These are phyloP conservation scores for Ganoderma meredithae DNA, from an alignment of 1,284 basidiomycete genomes.

Conservation along the genomic window DNA sequence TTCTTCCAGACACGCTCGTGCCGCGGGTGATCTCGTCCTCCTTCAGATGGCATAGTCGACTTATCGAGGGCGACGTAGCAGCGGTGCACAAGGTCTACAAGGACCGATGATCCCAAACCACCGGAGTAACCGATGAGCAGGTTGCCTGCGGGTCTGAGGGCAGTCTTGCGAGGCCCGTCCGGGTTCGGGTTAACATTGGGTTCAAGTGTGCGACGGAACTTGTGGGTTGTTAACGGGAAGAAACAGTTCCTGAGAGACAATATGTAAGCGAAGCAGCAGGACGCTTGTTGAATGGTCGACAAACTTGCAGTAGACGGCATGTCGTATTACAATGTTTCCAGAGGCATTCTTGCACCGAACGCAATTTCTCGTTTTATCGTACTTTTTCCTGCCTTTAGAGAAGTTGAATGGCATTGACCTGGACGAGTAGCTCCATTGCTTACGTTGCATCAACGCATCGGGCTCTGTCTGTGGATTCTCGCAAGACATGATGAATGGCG, in stretches of 20 bases:
- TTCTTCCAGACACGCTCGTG: slow-evolving; percentile 69
- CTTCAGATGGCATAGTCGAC: slow-evolving; percentile 45
- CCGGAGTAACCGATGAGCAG: slow-evolving; percentile 76
- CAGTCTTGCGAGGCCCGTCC: slow-evolving; percentile 56
- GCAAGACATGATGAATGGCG: slow-evolving; percentile 45
- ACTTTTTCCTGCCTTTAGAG: slow-evolving; percentile 62
- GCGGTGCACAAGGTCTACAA: slow-evolving; percentile 71
- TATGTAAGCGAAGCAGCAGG: slow-evolving; percentile 11
- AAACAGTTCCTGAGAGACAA: slow-evolving; percentile 66
- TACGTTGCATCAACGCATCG: slow-evolving; percentile 71
- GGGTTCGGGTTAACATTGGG: slow-evolving; percentile 64
- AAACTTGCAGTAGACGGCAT: slow-evolving; percentile 86
- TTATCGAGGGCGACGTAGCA: slow-evolving; percentile 60
- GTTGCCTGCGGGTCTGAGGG: slow-evolving; percentile 70
- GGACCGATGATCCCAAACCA: slow-evolving; percentile 73
- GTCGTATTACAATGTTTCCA: slow-evolving; percentile 77
- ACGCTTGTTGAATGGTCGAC: slow-evolving; percentile 34
- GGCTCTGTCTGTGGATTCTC: slow-evolving; percentile 64
- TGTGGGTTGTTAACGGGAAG: slow-evolving; percentile 62
- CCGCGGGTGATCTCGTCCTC: slow-evolving; percentile 72
- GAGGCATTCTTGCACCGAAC: slow-evolving; percentile 71
- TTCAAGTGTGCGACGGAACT: slow-evolving; percentile 72
- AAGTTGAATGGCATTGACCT: neutral
- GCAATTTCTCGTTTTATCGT: slow-evolving; percentile 69
- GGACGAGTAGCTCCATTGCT: slow-evolving; percentile 34